A percentile compares a stretch with the other conserved stretches of the same genome.
phyloP scores from a whole-genome alignment of 495 filamentous ascomycete species.

The Zalerion maritima region DNA sequence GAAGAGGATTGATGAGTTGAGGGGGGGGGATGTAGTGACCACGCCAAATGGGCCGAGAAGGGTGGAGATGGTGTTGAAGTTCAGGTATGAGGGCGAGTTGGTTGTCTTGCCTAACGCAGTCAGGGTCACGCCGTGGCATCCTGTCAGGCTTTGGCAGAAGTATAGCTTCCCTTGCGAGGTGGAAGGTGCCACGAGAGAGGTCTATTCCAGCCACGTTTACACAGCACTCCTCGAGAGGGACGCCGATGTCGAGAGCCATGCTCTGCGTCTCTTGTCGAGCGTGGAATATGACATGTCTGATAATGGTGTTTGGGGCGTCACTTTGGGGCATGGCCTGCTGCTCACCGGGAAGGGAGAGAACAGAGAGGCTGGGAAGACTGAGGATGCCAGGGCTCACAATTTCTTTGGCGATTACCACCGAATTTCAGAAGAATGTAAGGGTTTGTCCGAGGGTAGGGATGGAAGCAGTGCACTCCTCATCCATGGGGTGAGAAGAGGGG shows the following conservation, averaged over 20 bases:
- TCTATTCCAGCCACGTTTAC: slow-evolving; percentile 25
- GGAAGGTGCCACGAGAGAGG: slow-evolving; percentile 7
- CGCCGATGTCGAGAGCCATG: slow-evolving; percentile 21
- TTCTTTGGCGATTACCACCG: slow-evolving; percentile 28
- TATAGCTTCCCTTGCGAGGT: slow-evolving; percentile 23
- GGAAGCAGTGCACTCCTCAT: too few relatives aligned
- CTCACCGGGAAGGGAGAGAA: too few relatives aligned
- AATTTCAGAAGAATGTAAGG: too few relatives aligned
- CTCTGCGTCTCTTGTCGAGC: slow-evolving; percentile 18
- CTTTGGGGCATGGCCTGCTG: slow-evolving; percentile 28
- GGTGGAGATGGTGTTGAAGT: too few relatives aligned
- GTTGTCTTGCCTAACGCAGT: too few relatives aligned
- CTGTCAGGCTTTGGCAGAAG: slow-evolving; percentile 20
- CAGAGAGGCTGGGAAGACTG: slow-evolving; percentile 1
- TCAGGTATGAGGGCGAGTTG: too few relatives aligned
- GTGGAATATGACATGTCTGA: too few relatives aligned
- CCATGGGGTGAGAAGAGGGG: too few relatives aligned
- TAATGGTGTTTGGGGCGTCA: slow-evolving; percentile 34
- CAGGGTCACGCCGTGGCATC: slow-evolving; percentile 30
- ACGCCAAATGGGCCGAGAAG: too few relatives aligned
- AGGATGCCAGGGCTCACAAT: slow-evolving; percentile 22
- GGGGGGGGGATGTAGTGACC: too few relatives aligned
- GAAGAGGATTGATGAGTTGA: too few relatives aligned
- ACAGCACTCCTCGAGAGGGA: slow-evolving; percentile 27
- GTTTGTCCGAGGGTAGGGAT: too few relatives aligned